Evolutionary conservation across 352 stramenopile genomes (phyloP).

Genomic region (Pythium rhizo-oryzae): DNA sequence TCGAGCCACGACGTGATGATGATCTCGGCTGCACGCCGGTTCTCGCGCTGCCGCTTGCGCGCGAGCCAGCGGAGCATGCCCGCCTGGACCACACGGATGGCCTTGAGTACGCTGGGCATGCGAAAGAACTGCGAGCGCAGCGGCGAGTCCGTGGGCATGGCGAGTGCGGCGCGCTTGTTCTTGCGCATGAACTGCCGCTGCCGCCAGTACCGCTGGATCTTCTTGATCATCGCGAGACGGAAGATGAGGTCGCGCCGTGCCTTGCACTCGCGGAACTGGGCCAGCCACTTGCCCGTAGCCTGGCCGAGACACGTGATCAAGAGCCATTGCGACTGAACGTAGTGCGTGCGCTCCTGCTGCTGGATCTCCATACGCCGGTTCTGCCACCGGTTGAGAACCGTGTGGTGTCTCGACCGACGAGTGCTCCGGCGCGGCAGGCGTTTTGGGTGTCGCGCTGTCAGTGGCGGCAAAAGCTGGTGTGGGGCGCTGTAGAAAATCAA

Average conservation of each 20-base stretch:
- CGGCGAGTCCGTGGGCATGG: slow-evolving; percentile 27
- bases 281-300: slow-evolving; percentile 40
- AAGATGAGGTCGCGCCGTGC: slow-evolving; percentile 38
- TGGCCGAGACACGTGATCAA: slow-evolving; percentile 45
- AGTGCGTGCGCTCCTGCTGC: slow-evolving; percentile 35
- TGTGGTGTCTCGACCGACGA: too few species aligned
- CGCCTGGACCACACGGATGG: slow-evolving; percentile 44
- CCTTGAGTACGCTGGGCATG: slow-evolving; percentile 50
- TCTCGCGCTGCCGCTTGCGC: slow-evolving; percentile 29
- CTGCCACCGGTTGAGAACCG: slow-evolving; percentile 47
- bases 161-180: slow-evolving; percentile 30
- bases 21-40: slow-evolving; percentile 36
- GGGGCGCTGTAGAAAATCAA: slow-evolving; percentile 30
- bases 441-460: neutral
- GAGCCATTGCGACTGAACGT: slow-evolving; percentile 63
- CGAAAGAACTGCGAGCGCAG: slow-evolving; percentile 50
- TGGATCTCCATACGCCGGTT: slow-evolving; percentile 40
- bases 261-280: slow-evolving; percentile 48
- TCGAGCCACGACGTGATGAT: slow-evolving; percentile 80
- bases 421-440: neutral
- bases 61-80: slow-evolving; percentile 48
- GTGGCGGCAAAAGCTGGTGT: slow-evolving; percentile 9
- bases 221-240: slow-evolving; percentile 51
- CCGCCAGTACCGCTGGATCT: slow-evolving; percentile 61
- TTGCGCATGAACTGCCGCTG: slow-evolving; percentile 31